phyloP scores from a whole-genome alignment of 2,329 filamentous ascomycete genomes.

The Sphaerulina musiva region DNA sequence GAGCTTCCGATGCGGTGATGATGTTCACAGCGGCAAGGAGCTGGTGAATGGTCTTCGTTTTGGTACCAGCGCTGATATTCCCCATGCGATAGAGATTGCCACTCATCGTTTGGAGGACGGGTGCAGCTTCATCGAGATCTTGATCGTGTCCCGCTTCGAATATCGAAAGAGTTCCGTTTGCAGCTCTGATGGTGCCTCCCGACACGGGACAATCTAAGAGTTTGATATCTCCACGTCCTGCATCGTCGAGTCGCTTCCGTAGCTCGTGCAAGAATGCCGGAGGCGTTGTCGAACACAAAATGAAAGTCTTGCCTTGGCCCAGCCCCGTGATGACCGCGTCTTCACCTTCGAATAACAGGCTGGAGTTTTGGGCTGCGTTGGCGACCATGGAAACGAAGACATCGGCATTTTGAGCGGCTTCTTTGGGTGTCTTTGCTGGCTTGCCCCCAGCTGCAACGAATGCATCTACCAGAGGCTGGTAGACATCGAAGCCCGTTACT shows the following conservation, averaged over 20 bases:
- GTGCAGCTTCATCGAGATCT: slow-evolving; percentile 49
- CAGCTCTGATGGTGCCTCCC: slow-evolving; percentile 61
- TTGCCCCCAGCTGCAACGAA: slow-evolving; percentile 59
- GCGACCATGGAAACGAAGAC: slow-evolving; percentile 71
- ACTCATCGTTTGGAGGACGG: slow-evolving; percentile 58
- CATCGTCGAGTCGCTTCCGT: slow-evolving; percentile 48
- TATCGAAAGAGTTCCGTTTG: slow-evolving; percentile 66
- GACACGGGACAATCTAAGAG: slow-evolving; percentile 69
- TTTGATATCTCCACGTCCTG: slow-evolving; percentile 55
- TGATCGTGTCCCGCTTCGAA: slow-evolving; percentile 59
- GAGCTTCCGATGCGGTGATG: slow-evolving; percentile 49
- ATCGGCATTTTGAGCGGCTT: slow-evolving; percentile 53
- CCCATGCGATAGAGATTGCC: slow-evolving; percentile 57
- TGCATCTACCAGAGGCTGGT: slow-evolving; percentile 57
- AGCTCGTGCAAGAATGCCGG: slow-evolving; percentile 59
- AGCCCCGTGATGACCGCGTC: slow-evolving; percentile 49
- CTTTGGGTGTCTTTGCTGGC: slow-evolving; percentile 53
- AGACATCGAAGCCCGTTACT: slow-evolving; percentile 68
- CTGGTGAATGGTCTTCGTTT: slow-evolving; percentile 54
- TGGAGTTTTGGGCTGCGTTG: slow-evolving; percentile 61
- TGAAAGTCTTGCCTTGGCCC: slow-evolving; percentile 53
- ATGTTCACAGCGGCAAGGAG: slow-evolving; percentile 55
- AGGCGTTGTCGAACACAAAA: slow-evolving; percentile 65
- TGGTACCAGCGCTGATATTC: slow-evolving; percentile 48
- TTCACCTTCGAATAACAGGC: slow-evolving; percentile 56